phyloP scores from a whole-genome alignment of 2,329 filamentous ascomycete species.

The Exserohilum turcica region DNA sequence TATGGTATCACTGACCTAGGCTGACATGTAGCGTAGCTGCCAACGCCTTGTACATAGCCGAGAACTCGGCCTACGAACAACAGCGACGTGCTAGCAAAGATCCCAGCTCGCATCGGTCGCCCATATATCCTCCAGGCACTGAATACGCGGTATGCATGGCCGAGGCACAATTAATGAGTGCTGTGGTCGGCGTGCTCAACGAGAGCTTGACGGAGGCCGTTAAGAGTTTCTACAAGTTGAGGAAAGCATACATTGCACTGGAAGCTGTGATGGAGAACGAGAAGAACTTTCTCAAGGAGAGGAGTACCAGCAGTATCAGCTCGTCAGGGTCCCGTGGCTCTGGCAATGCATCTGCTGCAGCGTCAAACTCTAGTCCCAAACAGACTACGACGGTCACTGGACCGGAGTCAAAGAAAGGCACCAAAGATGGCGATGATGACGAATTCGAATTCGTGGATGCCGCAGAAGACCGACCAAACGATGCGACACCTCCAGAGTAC shows the following conservation, averaged over 20 bases:
- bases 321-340: conserved; percentile 26
- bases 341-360: conserved; percentile 18
- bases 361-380: conserved; percentile 25
- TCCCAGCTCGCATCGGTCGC: conserved; percentile 58
- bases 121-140: conserved; percentile 79
- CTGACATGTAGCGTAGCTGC: conserved; percentile 60
- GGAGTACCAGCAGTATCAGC: conserved; percentile 42
- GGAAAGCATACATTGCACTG: conserved; percentile 84
- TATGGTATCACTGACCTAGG: not conserved
- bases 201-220: conserved; percentile 91
- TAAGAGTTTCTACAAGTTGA: conserved; percentile 88
- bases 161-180: conserved; percentile 85
- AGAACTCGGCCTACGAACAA: conserved; percentile 75
- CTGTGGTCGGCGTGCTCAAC: conserved; percentile 85
- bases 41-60: conserved; percentile 72
- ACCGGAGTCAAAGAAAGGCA: conserved; percentile 11
- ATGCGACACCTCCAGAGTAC: conserved; percentile 55
- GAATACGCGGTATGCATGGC: conserved; percentile 86
- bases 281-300: conserved; percentile 58
- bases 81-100: conserved; percentile 75
- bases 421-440: conserved; percentile 38
- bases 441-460: conserved; percentile 63
- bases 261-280: conserved; percentile 80
- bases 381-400: conserved; percentile 11
- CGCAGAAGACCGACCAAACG: conserved; percentile 54